Evolutionary conservation across 495 filamentous ascomycete genomes (phyloP), one percentile per base, ranked within the genome.

Genomic region (Choiromyces venosus): DNA sequence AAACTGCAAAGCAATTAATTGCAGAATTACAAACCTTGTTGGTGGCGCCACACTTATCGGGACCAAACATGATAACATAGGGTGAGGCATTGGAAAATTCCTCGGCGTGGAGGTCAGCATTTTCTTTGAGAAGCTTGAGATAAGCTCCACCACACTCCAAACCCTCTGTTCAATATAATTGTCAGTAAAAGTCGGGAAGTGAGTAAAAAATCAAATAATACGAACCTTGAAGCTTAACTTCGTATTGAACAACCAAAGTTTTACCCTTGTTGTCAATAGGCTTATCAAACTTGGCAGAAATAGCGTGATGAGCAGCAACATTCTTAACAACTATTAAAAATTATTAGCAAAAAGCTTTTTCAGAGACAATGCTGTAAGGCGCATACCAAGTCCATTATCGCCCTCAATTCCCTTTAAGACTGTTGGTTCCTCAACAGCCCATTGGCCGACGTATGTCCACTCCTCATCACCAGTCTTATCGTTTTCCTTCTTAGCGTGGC

Each of bases 1-100:
- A 2, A 56, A 25, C 21, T 36, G 29, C 4, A 18, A 36, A 56
- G 36, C 37, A 19, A 69, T 33, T 40, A 9, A 36, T 61, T 52
- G 71, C 18, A n/a, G 67, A 61, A 37, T 33, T 18, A 68, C 37
- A 4, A 84, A 89, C 89, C 91, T 98, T 98, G 89, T 99, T 99
- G 83, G 93, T 98, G 81, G 92, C 88, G 84, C 95, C 96, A 83
- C 96, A 99, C 90, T 97, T 99, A 86, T 99, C 96, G 81, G 96
- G 96, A 77, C 96, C 96, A 83, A 99, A 99, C 96, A 98, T 98
- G 86, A 99, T 96, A 76, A 99, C 92, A 83, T 99, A 99, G 46
- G 96, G 96, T 65, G 94, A 94, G 66, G 90, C 87, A 85, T 99
- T 97, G 81, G 93, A 95, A 87, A 99, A 99, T 86, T 99, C 96